Percentiles rank a stretch among this genome's conserved stretches.
phyloP scores from a whole-genome alignment of 345 rosid species.

The Toxicodendron radicans region DNA sequence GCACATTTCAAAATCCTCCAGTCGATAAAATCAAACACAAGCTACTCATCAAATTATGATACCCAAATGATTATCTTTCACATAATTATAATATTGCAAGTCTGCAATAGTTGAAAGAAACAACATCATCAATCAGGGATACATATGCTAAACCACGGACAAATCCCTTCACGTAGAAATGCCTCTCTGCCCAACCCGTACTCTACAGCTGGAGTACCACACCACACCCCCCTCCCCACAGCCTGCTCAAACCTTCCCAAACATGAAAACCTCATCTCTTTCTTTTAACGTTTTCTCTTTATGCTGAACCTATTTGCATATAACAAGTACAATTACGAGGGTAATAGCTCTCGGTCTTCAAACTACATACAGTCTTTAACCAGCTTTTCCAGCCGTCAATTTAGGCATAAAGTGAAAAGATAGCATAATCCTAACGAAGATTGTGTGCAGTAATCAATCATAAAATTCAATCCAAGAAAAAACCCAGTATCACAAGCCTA shows the following conservation, averaged over 20 bases:
- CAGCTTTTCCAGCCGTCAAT: conserved; percentile 38
- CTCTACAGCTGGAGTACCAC: conserved; percentile 45
- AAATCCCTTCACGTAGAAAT: conserved; percentile 16
- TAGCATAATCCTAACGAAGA: conserved; percentile 2
- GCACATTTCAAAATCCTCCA: background rate
- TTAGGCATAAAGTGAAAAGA: conserved; percentile 12
- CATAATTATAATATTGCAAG: conserved; percentile 5
- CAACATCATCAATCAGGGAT: conserved; percentile 31
- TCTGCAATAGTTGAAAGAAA: conserved; percentile 28
- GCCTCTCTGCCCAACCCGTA: conserved; percentile 30
- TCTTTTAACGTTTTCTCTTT: conserved; percentile 12
- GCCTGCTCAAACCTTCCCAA: conserved; percentile 21
- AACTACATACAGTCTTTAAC: conserved; percentile 23
- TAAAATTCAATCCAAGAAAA: conserved; percentile 14
- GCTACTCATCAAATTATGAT: conserved; percentile 10
- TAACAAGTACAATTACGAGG: conserved; percentile 24
- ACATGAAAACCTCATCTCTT: conserved; percentile 27
- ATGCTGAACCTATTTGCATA: conserved; percentile 16
- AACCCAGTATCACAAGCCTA: conserved; percentile 15
- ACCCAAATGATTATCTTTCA: conserved; percentile 22
- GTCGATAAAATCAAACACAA: conserved; percentile 5
- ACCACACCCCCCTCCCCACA: conserved; percentile 20
- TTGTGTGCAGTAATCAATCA: conserved; percentile 12
- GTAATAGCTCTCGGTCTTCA: conserved; percentile 19
- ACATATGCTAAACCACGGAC: conserved; percentile 27